phyloP scores from a whole-genome alignment of 1,284 basidiomycete species.

The Ceratobasidium sp. region DNA sequence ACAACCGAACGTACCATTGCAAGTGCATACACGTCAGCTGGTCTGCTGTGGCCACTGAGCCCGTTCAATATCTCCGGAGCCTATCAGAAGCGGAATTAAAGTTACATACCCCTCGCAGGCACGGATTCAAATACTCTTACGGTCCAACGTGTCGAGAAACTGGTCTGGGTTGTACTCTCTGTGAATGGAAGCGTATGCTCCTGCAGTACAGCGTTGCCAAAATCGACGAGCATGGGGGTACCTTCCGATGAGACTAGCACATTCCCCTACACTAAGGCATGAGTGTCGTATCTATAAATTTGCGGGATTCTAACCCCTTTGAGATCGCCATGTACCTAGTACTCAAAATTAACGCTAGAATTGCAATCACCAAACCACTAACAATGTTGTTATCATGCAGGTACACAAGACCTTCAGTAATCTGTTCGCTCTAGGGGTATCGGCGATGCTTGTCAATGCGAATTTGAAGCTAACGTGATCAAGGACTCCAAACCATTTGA shows the following conservation, averaged over 20 bases:
- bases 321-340: neutral
- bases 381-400: neutral
- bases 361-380: neutral
- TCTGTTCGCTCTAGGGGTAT: neutral
- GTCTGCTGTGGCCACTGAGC: neutral
- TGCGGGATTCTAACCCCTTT: neutral
- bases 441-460: neutral
- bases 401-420: conserved; percentile 5
- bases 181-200: neutral
- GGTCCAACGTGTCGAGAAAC: neutral
- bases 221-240: neutral
- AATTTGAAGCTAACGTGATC: neutral
- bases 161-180: neutral
- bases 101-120: no score
- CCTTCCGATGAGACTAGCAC: neutral
- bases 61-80: conserved; percentile 1
- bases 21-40: conserved; percentile 6
- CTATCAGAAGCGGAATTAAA: neutral
- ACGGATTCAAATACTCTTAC: neutral
- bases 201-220: neutral
- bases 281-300: no score
- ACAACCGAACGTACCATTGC: conserved; percentile 16
- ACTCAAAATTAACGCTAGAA: neutral
- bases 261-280: neutral
- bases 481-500: neutral